phyloP scores from a whole-genome alignment of 805 yeast species.

The Starmerella bacillaris region DNA sequence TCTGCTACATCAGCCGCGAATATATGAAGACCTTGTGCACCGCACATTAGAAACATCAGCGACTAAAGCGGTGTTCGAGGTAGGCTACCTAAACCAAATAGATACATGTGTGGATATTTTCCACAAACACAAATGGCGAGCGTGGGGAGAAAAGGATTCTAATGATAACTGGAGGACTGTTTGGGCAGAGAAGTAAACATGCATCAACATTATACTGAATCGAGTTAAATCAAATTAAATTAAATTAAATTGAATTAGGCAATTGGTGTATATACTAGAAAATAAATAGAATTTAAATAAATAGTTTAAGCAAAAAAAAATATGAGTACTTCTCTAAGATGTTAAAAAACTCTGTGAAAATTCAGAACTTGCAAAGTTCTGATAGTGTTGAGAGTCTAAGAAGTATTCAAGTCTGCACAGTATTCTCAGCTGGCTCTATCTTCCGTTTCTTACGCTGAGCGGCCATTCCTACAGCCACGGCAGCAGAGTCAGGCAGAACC shows the following conservation, averaged over 20 bases:
- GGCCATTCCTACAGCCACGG: constrained; percentile 42
- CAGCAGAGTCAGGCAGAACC: constrained; percentile 54
- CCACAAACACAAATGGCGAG: constrained; percentile 28
- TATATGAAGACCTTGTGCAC: constrained; percentile 39
- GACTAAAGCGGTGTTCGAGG: constrained; percentile 52
- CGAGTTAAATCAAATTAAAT: too few species aligned
- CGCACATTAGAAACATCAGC: constrained; percentile 30
- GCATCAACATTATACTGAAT: too few species aligned
- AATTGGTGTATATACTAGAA: too few species aligned
- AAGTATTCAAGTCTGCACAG: neutral
- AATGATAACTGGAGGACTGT: constrained; percentile 16
- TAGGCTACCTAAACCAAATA: constrained; percentile 49
- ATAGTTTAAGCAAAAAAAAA: too few species aligned
- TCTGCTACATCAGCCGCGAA: constrained; percentile 58
- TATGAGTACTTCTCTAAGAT: neutral
- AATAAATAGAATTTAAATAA: too few species aligned
- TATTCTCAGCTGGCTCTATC: neutral
- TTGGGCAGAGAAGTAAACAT: constrained; percentile 13
- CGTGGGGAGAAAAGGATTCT: constrained; percentile 13
- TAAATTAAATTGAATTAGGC: too few species aligned
- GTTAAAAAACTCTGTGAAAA: neutral
- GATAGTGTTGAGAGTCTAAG: too few species aligned
- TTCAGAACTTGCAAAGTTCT: neutral
- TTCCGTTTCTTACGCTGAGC: constrained; percentile 8
- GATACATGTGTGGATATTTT: constrained; percentile 22